Evolutionary conservation across 2,329 filamentous ascomycete species (phyloP).

Genomic region (Orbilia brochopaga): DNA sequence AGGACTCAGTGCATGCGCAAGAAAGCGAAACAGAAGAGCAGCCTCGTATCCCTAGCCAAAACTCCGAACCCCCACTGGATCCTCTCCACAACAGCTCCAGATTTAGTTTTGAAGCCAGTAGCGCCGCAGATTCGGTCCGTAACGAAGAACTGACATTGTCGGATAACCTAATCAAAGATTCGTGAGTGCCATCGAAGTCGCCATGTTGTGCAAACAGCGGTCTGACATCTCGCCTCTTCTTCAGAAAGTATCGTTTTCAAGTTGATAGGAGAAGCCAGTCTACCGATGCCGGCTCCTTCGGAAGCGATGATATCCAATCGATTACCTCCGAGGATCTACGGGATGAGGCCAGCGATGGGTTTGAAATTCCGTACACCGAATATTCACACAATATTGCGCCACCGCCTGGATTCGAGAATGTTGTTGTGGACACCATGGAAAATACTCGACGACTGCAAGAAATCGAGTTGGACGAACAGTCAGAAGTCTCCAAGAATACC

Average conservation of each 20-base stretch:
- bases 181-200: conserved; percentile 58
- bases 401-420: conserved; percentile 45
- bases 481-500: neutral
- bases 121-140: conserved; percentile 73
- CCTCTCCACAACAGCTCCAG: conserved; percentile 53
- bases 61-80: conserved; percentile 28
- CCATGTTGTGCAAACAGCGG: conserved; percentile 52
- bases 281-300: conserved; percentile 56
- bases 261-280: conserved; percentile 56
- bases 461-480: conserved; percentile 14
- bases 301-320: conserved; percentile 52
- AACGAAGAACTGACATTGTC: conserved; percentile 62
- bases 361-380: conserved; percentile 55
- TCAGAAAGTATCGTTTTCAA: conserved; percentile 47
- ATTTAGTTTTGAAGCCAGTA: conserved; percentile 63
- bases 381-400: conserved; percentile 19
- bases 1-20: neutral
- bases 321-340: conserved; percentile 32
- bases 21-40: conserved; percentile 1
- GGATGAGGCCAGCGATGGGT: conserved; percentile 21
- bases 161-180: conserved; percentile 63
- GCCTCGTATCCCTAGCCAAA: neutral
- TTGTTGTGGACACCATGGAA: conserved; percentile 22
- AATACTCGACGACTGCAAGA: conserved; percentile 32
- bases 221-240: conserved; percentile 44